phyloP scores from a whole-genome alignment of 148 eudicot species.

The Heliamphora exappendiculata region DNA sequence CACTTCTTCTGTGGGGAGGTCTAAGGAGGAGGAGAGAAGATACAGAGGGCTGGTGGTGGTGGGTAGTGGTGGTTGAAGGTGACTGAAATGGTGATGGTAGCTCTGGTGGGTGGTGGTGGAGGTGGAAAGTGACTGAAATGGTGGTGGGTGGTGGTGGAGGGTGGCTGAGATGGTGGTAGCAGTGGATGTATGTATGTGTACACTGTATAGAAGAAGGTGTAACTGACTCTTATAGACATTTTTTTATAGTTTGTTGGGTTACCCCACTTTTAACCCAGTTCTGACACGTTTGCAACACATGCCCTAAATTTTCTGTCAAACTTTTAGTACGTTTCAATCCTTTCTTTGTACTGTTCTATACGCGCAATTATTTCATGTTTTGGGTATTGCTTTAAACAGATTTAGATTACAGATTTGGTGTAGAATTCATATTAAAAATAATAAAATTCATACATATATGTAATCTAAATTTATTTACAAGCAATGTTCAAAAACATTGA shows the following conservation, averaged over 20 bases:
- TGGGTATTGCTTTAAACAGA: no score
- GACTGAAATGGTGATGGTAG: neutral
- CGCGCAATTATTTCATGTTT: no score
- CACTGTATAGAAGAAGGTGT: no score
- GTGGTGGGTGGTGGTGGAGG: neutral
- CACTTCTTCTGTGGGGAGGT: no score
- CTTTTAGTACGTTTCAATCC: neutral
- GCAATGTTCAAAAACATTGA: no score
- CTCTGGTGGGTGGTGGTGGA: neutral
- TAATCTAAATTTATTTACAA: no score
- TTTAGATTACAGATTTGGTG: no score
- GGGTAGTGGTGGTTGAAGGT: neutral
- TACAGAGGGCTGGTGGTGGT: neutral
- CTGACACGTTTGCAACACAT: constrained; percentile 11
- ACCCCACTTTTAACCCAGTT: neutral
- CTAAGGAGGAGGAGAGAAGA: neutral
- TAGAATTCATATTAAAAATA: no score
- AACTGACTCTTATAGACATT: neutral
- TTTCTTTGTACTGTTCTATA: constrained; percentile 3
- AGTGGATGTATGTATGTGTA: neutral
- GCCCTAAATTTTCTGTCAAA: neutral
- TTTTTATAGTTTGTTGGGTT: neutral
- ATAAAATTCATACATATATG: no score
- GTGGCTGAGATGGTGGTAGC: neutral
- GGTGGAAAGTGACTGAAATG: neutral